A percentile compares a stretch with the other conserved stretches of the same genome.
Conservation (phyloP, 345 rosid genomes). For the Eucalyptus grandis region DNA sequence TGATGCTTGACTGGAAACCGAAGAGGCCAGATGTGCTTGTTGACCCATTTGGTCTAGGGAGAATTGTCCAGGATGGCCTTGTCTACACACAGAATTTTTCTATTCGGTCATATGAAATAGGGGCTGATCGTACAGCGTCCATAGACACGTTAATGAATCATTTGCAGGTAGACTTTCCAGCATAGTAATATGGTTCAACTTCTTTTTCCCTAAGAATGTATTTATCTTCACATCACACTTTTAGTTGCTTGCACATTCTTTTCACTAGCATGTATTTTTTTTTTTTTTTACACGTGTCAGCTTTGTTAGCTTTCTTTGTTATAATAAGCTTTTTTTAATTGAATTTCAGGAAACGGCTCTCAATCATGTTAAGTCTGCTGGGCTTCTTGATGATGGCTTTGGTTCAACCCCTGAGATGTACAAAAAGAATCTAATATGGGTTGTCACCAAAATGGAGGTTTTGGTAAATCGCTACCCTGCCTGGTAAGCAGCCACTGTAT, state of each 20-base stretch:
- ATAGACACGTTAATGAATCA: slow-evolving; percentile 97
- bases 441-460: slow-evolving; percentile 84
- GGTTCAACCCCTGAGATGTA: slow-evolving; percentile 96
- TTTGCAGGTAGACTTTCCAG: slow-evolving; percentile 51
- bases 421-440: slow-evolving; percentile 92
- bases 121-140: slow-evolving; percentile 97
- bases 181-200: background rate
- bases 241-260: background rate
- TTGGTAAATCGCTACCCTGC: slow-evolving; percentile 86
- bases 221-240: background rate
- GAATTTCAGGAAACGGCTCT: slow-evolving; percentile 82
- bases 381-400: slow-evolving; percentile 89
- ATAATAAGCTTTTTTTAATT: background rate
- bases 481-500: slow-evolving; percentile 42
- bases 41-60: slow-evolving; percentile 86
- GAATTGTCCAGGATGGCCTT: slow-evolving; percentile 85
- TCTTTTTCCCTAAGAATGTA: background rate
- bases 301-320: background rate
- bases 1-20: slow-evolving; percentile 99
- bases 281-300: background rate
- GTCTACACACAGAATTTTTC: slow-evolving; percentile 86
- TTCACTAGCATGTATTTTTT: background rate
- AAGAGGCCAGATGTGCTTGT: slow-evolving; percentile 74
- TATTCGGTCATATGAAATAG: slow-evolving; percentile 96
- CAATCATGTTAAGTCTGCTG: slow-evolving; percentile 77